These are phyloP conservation scores for Boletus reticuloceps DNA, from an alignment of 768 basidiomycete species.

Conservation along the genomic window DNA sequence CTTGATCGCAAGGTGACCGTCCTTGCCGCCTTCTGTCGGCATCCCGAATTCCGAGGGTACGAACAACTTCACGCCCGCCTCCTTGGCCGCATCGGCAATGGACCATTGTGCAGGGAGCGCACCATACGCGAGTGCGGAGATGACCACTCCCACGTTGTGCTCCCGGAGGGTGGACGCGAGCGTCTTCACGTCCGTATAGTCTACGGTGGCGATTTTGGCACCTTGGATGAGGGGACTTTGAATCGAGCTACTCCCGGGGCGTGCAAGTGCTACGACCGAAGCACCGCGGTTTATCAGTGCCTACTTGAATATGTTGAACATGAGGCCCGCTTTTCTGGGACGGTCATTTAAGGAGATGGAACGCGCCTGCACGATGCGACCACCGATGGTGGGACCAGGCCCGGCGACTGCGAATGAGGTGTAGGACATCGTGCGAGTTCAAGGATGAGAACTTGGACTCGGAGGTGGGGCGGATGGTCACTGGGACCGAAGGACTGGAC, in stretches of 20 bases:
- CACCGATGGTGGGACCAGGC: conserved; percentile 36
- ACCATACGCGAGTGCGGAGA: conserved; percentile 32
- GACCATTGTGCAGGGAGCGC: conserved; percentile 25
- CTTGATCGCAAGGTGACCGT: conserved; percentile 25
- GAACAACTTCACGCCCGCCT: conserved; percentile 37
- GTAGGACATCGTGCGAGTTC: conserved; percentile 22
- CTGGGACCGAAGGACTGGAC: no score
- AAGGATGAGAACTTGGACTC: no score
- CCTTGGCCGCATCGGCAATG: conserved; percentile 36
- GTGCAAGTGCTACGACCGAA: conserved; percentile 26
- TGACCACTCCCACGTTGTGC: conserved; percentile 34
- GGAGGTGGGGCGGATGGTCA: no score
- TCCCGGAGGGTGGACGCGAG: conserved; percentile 28
- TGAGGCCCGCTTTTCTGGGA: not conserved
- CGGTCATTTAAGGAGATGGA: not conserved
- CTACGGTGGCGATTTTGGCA: conserved; percentile 27
- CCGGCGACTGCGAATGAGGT: conserved; percentile 37
- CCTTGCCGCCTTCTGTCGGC: conserved; percentile 32
- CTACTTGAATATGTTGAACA: conserved; percentile 7
- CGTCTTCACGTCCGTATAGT: conserved; percentile 24
- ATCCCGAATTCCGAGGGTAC: conserved; percentile 40
- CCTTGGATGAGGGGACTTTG: conserved; percentile 22
- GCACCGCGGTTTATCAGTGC: conserved; percentile 19
- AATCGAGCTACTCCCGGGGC: conserved; percentile 20
- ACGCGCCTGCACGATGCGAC: conserved; percentile 30